Evolutionary conservation across 176 grass and related monocot species (phyloP).

Genomic region (Rhynchospora tenuis): DNA sequence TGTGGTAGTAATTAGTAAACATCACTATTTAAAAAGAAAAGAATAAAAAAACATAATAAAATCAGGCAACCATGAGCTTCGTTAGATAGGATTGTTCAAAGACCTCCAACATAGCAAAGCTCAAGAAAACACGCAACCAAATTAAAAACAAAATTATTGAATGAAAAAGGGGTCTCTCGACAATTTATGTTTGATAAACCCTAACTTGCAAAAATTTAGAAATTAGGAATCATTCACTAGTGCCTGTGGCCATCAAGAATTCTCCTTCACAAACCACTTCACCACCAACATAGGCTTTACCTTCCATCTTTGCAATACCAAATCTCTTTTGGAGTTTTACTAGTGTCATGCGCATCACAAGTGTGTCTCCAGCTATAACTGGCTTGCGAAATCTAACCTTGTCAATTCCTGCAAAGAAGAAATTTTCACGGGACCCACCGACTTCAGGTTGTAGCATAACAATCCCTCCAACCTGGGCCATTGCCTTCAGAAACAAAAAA

Average conservation of each 20-base stretch:
- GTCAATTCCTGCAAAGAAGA: conserved; percentile 86
- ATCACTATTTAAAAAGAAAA: not conserved
- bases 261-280: conserved; percentile 90
- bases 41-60: not conserved
- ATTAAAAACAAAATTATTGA: not conserved
- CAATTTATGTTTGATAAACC: not conserved
- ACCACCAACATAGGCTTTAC: conserved; percentile 89
- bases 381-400: conserved; percentile 92
- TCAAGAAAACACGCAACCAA: not conserved
- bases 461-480: conserved; percentile 90
- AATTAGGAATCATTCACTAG: conserved; percentile 11
- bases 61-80: not conserved
- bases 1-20: no score
- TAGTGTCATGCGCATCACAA: conserved; percentile 97
- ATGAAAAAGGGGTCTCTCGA: not conserved
- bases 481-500: conserved; percentile 49
- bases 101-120: not conserved
- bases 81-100: not conserved
- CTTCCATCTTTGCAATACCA: conserved; percentile 95
- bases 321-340: conserved; percentile 81
- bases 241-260: conserved; percentile 66
- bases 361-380: conserved; percentile 84
- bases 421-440: conserved; percentile 84
- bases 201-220: not conserved
- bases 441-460: conserved; percentile 95